These are phyloP conservation scores for Astrothelium macrocarpum DNA, from an alignment of 495 filamentous ascomycete species.

Conservation along the genomic window DNA sequence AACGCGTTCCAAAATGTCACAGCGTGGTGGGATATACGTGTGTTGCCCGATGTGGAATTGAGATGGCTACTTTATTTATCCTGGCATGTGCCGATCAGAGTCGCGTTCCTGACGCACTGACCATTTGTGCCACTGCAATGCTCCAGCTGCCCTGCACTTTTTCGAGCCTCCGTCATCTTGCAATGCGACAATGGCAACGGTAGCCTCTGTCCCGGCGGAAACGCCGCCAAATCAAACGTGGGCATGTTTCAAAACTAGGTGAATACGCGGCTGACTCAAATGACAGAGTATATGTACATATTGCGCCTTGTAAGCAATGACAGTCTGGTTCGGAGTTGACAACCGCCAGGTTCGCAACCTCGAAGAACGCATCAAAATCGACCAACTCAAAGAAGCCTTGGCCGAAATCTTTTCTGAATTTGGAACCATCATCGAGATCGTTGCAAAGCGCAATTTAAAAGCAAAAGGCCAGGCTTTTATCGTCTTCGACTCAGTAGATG, in stretches of 20 bases:
- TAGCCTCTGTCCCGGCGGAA: neutral
- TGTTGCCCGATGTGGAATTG: too few relatives aligned
- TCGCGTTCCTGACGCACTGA: neutral
- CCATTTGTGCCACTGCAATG: neutral
- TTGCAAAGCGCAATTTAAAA: slow-evolving; percentile 85
- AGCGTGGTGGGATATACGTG: too few relatives aligned
- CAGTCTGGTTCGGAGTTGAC: neutral
- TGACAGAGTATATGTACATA: neutral
- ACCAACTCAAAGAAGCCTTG: slow-evolving; percentile 64
- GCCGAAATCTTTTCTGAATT: slow-evolving; percentile 79
- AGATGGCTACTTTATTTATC: neutral
- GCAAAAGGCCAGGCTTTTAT: slow-evolving; percentile 95
- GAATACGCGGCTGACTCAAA: neutral
- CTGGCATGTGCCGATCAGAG: neutral
- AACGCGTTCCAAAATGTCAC: too few relatives aligned
- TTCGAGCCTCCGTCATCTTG: neutral
- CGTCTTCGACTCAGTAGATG: slow-evolving; percentile 72
- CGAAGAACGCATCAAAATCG: slow-evolving; percentile 82
- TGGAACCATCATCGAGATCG: slow-evolving; percentile 80
- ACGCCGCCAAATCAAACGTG: slow-evolving; percentile 5
- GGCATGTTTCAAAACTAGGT: neutral
- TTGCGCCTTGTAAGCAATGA: neutral
- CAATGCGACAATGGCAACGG: slow-evolving; percentile 4
- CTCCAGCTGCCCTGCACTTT: neutral
- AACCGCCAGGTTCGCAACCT: slow-evolving; percentile 48